A percentile compares a stretch with the other conserved stretches of the same genome.
Conservation (phyloP, 768 basidiomycete genomes). For the Kwoniella sp. region DNA sequence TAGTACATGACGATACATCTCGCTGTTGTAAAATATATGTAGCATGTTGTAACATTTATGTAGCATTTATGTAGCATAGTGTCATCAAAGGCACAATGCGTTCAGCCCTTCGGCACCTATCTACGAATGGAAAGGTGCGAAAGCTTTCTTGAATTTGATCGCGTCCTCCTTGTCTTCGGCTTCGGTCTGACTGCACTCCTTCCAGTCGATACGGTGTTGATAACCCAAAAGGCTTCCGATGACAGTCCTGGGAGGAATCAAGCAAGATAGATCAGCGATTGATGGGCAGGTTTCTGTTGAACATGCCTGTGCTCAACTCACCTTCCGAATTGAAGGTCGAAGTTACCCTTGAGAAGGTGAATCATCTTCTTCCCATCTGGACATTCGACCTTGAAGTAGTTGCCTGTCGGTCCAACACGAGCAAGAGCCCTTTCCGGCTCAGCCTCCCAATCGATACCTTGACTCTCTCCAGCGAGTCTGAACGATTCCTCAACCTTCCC, state of each 20-base stretch:
- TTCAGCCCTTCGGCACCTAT: no score
- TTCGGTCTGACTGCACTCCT: constrained; percentile 76
- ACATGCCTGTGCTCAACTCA: constrained; percentile 56
- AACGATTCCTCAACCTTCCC: constrained; percentile 73
- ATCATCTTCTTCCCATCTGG: constrained; percentile 83
- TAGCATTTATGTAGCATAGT: no score
- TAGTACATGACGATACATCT: no score
- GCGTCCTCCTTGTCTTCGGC: constrained; percentile 84
- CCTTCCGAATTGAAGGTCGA: constrained; percentile 93
- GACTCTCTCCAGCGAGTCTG: constrained; percentile 65
- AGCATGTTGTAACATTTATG: no score
- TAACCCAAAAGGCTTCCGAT: constrained; percentile 73
- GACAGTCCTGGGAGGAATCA: constrained; percentile 65
- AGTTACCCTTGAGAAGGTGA: constrained; percentile 77
- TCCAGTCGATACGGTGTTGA: constrained; percentile 87
- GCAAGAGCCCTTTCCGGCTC: constrained; percentile 69
- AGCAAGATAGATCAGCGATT: not conserved
- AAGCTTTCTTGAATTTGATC: constrained; percentile 78
- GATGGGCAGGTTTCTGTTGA: not conserved
- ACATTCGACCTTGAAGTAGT: constrained; percentile 89
- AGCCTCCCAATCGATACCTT: constrained; percentile 73
- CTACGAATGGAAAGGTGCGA: constrained; percentile 59
- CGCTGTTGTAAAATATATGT: no score
- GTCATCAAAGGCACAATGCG: no score
- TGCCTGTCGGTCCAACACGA: constrained; percentile 59